These are phyloP conservation scores for Prunus persica DNA, from an alignment of 306 rosid species.

Conservation along the genomic window Prunus_persica_NCBIv2 NC_034011.1:23308501-23309000, in stretches of 20 bases:
- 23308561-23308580: not conserved
- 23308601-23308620: not conserved
- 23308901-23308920: conserved; percentile 93
- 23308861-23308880: conserved; percentile 48
- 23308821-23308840: conserved; percentile 15
- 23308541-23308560: conserved; percentile 10
- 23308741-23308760: conserved; percentile 9
- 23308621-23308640: conserved; percentile 12
- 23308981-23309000: conserved; percentile 99
- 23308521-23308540: conserved; percentile 9
- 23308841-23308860: conserved; percentile 12
- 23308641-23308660: not conserved
- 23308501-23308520: not conserved
- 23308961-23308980: conserved; percentile 85
- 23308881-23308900: conserved; percentile 99
- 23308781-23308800: not conserved
- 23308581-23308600: not conserved
- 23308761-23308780: not conserved
- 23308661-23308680: not conserved
- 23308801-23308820: not conserved
- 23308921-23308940: conserved; percentile 98
- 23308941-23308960: conserved; percentile 99
- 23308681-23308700: not conserved
- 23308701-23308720: not conserved
- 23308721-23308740: conserved; percentile 17